Percentiles rank a stretch among this genome's conserved stretches.
Conservation (phyloP, 345 rosid genomes). For the Erucastrum elatum region DNA sequence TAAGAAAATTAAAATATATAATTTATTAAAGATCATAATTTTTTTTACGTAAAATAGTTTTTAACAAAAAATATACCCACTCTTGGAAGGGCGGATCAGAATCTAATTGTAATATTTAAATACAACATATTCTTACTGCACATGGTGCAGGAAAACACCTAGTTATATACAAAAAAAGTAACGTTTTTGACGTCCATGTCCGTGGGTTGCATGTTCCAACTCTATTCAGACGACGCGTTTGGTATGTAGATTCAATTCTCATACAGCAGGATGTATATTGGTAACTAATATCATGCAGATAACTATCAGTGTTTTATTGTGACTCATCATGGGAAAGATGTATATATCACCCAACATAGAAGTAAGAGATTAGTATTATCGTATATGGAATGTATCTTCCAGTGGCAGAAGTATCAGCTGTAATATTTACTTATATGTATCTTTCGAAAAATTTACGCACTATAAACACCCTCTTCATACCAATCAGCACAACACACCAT, state of each 20-base stretch:
- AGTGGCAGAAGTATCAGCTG: not conserved
- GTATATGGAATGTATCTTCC: not conserved
- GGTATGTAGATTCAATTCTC: not conserved
- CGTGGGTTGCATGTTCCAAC: not conserved
- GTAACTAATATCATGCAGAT: not conserved
- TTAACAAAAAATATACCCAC: too few species aligned
- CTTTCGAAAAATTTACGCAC: not conserved
- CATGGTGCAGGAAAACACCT: too few species aligned
- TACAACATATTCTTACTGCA: too few species aligned
- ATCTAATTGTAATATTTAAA: too few species aligned
- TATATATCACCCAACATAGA: not conserved
- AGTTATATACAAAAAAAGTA: not conserved
- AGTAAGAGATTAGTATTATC: not conserved
- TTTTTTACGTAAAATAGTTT: too few species aligned
- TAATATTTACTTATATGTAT: not conserved
- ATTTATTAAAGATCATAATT: too few species aligned
- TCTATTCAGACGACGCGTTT: not conserved
- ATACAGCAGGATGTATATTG: not conserved
- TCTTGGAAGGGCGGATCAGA: too few species aligned
- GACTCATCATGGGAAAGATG: not conserved
- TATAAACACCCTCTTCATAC: not conserved
- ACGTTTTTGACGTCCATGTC: not conserved
- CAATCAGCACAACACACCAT: not conserved
- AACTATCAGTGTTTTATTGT: not conserved
- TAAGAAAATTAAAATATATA: too few species aligned